These are phyloP conservation scores for Cicer bijugum DNA, from an alignment of 306 rosid species.

Conservation along the genomic window DNA sequence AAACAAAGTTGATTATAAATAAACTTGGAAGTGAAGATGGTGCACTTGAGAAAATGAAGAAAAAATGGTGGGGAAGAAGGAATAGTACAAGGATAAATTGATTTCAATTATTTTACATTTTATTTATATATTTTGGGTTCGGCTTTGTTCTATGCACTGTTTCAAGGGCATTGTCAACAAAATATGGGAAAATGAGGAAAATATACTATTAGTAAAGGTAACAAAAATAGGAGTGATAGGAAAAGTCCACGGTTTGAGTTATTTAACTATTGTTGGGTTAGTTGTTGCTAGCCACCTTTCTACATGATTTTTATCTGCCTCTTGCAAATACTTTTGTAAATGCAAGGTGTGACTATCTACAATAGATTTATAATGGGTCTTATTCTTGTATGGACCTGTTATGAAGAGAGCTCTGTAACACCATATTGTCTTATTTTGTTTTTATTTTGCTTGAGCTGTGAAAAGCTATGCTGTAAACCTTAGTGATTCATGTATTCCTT, in stretches of 20 bases:
- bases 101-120: slow-evolving; percentile 22
- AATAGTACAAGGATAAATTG: slow-evolving; percentile 81
- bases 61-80: slow-evolving; percentile 94
- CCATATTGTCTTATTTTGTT: not conserved
- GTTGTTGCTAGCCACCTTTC: slow-evolving; percentile 49
- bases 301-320: slow-evolving; percentile 31
- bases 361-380: not conserved
- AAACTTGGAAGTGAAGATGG: slow-evolving; percentile 86
- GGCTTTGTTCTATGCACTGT: slow-evolving; percentile 46
- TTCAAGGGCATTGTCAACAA: slow-evolving; percentile 44
- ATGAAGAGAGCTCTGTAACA: slow-evolving; percentile 4
- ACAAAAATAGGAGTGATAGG: slow-evolving; percentile 40
- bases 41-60: slow-evolving; percentile 65
- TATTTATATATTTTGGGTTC: slow-evolving; percentile 8
- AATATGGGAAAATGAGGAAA: slow-evolving; percentile 39
- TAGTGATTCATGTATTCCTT: slow-evolving; percentile 31
- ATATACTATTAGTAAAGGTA: slow-evolving; percentile 31
- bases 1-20: slow-evolving; percentile 77
- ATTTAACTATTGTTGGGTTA: slow-evolving; percentile 44
- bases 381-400: not conserved
- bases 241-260: slow-evolving; percentile 30
- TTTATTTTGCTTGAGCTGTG: slow-evolving; percentile 39
- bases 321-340: not conserved
- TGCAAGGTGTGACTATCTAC: not conserved
- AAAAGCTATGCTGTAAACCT: slow-evolving; percentile 28